A percentile compares a stretch with the other conserved stretches of the same genome.
These are phyloP conservation scores for Cynanchum wilfordii DNA, from an alignment of 257 asterid species.

Conservation along the genomic window DNA sequence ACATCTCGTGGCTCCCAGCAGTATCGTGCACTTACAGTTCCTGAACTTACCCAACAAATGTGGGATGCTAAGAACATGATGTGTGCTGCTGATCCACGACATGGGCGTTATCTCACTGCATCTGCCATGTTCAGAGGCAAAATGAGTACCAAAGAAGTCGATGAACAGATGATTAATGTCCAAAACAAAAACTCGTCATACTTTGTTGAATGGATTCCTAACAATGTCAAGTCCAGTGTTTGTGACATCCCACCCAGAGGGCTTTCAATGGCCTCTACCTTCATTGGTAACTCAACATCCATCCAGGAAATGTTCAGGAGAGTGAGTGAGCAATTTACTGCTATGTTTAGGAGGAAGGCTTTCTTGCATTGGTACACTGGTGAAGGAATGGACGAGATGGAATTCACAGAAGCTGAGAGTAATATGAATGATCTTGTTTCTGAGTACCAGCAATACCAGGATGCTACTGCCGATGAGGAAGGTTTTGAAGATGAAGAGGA, in stretches of 20 bases:
- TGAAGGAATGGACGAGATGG: conserved; percentile 89
- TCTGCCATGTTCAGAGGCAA: conserved; percentile 93
- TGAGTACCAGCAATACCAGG: conserved; percentile 92
- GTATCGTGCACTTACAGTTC: conserved; percentile 81
- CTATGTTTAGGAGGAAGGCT: conserved; percentile 89
- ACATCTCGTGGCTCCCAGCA: conserved; percentile 92
- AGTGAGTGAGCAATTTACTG: conserved; percentile 92
- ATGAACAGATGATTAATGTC: conserved; percentile 82
- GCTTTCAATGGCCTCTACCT: conserved; percentile 82
- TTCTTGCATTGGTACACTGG: conserved; percentile 94
- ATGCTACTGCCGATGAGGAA: conserved; percentile 89
- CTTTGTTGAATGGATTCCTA: conserved; percentile 90
- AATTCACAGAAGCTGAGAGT: conserved; percentile 86
- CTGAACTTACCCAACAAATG: conserved; percentile 89
- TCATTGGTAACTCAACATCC: conserved; percentile 81
- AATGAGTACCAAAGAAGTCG: conserved; percentile 89
- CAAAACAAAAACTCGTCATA: conserved; percentile 85
- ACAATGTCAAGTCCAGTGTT: conserved; percentile 85
- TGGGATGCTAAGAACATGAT: conserved; percentile 95
- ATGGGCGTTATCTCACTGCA: conserved; percentile 85
- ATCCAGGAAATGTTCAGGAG: conserved; percentile 91
- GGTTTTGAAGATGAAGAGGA: conserved; percentile 67
- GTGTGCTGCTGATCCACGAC: conserved; percentile 94
- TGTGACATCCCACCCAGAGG: conserved; percentile 92
- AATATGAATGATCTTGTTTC: conserved; percentile 87